Base-by-base conservation (phyloP, 2,329 filamentous ascomycete genomes). In the Trichoderma oligosporum region DNA sequence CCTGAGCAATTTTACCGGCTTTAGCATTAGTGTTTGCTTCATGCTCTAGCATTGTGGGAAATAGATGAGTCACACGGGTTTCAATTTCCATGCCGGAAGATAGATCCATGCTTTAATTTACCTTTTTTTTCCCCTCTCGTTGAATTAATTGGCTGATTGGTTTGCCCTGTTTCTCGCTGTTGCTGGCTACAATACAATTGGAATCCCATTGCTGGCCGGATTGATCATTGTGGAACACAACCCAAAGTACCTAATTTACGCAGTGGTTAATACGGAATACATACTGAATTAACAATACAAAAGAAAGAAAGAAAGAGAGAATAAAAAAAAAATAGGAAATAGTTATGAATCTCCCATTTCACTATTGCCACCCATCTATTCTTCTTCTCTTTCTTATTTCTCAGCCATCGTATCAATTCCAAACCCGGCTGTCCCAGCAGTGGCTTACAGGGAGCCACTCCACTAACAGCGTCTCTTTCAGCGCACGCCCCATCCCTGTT, bases 61-160 rank as follows among this genome's bases (percentile, higher is more conserved):
- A 36, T 41, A 24, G 18, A 61, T 65, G 63, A 65, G 63, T 65
- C 63, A 65, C 58, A 63, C 59, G 38, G 38, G 62, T 64, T 62
- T 62, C 57, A 61, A 48, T 59, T 33, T 38, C 44, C 49, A 60
- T 39, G 47, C 51, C 54, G 41, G 29, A 44, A 41, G 45, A 46
- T 47, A 18, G 25, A 56, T 52, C 51, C 60, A 52, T 62, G 56
- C 63, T 65, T 67, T 36, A 4, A 20, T 33, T 42, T 22, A 6
- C 33, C 39, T 56, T 25, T 44, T 7, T 18, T 46, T 3, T 22
- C 41, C 16, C 36, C n/a, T 14, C 22, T 44, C 33, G 14, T 22
- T 41, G 7, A 22, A 24, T 31, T 31, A 29, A 5, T 22, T 51
- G 24, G 7, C 11, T 39, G 24, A n/a, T n/a, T 31, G 24, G 45